Base-by-base conservation (phyloP, 192 early-diverging fungal species). In the Backusella circina region DNA sequence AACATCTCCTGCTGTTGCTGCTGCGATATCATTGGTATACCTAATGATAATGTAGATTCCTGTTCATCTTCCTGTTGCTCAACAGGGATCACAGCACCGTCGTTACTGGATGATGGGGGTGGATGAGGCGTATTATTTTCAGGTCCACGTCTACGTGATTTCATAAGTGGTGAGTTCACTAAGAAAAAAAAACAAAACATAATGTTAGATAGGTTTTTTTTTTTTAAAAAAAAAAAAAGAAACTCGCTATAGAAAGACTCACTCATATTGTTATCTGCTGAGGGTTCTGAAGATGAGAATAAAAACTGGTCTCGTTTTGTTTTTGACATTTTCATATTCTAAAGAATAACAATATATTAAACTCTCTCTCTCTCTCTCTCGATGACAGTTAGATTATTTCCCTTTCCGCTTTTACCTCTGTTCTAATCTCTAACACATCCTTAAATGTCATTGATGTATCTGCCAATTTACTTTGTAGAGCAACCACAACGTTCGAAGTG, bases 291-390 rank as follows among this genome's bases (percentile, higher is more conserved):
- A 16, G 79, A 72, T 12, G 86, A 79, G 67, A 87, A 87, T 81
- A 96, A 84, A 79, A 98, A 98, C 83, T 99, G 95, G 57, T 99
- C 97, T 51, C 92, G 85, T 67, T 97, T 87, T 38, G 82, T 86
- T 66, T 96, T 97, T 67, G 96, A 90, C 47, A 94, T 95, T 86
- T 95, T 96, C 88, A 99, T 92, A 82, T 99, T 98, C 83, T 95
- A 83, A 35, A n/a, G n/a, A n/a, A n/a, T n/a, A n/a, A n/a, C n/a
- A n/a, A n/a, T n/a, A n/a, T n/a, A n/a, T n/a, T n/a, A n/a, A n/a
- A n/a, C n/a, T n/a, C n/a, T n/a, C n/a, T n/a, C n/a, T n/a, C n/a
- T n/a, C n/a, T n/a, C n/a, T 33, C 1, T 33, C n/a, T n/a, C 16
- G 38, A 21, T 16, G 36, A 0, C 2, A 38, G 1, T 16, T 13